Conservation (phyloP, 1,284 basidiomycete species). For the Leccinum solheimii region DNA sequence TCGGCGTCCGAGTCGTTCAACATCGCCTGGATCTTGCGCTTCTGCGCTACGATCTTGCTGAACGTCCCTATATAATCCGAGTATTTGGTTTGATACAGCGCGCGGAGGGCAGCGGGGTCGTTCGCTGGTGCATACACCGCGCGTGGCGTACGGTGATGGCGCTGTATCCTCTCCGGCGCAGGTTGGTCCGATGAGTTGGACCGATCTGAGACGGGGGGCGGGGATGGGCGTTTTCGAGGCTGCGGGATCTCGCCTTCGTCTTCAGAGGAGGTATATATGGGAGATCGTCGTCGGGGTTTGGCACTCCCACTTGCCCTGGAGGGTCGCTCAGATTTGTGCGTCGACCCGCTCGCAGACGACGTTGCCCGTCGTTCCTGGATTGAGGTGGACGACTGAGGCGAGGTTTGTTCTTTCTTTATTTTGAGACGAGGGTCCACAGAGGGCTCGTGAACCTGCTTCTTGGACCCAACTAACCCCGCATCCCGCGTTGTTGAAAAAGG, state of each 20-base stretch:
- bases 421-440: conserved; percentile 29
- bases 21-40: conserved; percentile 44
- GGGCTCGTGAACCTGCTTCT: conserved; percentile 34
- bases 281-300: conserved; percentile 45
- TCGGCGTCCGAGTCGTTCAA: conserved; percentile 37
- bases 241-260: conserved; percentile 48
- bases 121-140: conserved; percentile 41
- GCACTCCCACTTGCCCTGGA: conserved; percentile 29
- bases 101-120: conserved; percentile 51
- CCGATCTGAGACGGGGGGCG: conserved; percentile 30
- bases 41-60: conserved; percentile 47
- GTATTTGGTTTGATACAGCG: conserved; percentile 53
- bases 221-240: conserved; percentile 28
- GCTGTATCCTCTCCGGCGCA: conserved; percentile 11
- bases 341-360: conserved; percentile 24
- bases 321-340: conserved; percentile 24
- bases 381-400: conserved; percentile 2
- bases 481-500: conserved; percentile 26
- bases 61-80: conserved; percentile 49
- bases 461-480: conserved; percentile 25
- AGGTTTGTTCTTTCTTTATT: conserved; percentile 39
- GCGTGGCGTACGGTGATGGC: conserved; percentile 28
- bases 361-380: conserved; percentile 23
- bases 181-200: conserved; percentile 32
- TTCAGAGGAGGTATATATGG: conserved; percentile 62